A percentile compares a stretch with the other conserved stretches of the same genome.
Evolutionary conservation across 164 flowering plant genomes (phyloP).

Genomic region (Magnolia officinalis): DNA sequence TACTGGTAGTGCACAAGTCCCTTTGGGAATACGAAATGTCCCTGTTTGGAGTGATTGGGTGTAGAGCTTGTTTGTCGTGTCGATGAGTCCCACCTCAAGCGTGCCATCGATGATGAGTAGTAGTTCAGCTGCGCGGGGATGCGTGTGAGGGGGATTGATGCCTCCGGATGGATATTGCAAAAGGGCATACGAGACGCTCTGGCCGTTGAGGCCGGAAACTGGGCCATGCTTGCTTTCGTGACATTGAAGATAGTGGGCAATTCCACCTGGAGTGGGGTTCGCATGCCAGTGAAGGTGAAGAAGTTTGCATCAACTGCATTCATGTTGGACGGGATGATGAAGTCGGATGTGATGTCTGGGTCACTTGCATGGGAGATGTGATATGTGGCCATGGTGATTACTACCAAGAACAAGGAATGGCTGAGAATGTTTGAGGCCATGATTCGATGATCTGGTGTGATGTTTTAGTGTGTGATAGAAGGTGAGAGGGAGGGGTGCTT

Average conservation of each 20-base stretch:
- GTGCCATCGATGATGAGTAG: conserved; percentile 17
- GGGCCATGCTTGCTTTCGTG: conserved; percentile 24
- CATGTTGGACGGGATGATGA: conserved; percentile 15
- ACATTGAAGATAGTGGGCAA: conserved; percentile 18
- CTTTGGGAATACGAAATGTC: conserved; percentile 27
- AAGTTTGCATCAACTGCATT: conserved; percentile 13
- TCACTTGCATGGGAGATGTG: conserved; percentile 18
- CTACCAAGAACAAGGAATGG: conserved; percentile 7
- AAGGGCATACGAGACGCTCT: conserved; percentile 28
- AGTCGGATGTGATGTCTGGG: conserved; percentile 24
- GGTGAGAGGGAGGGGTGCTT: not conserved
- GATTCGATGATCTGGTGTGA: not conserved
- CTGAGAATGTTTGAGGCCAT: conserved; percentile 5
- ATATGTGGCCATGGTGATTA: conserved; percentile 11
- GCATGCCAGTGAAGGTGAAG: conserved; percentile 31
- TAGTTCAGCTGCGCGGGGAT: conserved; percentile 37
- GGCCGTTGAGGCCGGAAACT: conserved; percentile 33
- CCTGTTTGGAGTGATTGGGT: conserved; percentile 22
- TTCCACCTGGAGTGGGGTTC: not conserved
- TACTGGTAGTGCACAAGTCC: conserved; percentile 20
- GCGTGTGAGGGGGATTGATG: conserved; percentile 32
- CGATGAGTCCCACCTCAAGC: conserved; percentile 27
- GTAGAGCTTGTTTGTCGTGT: conserved; percentile 26
- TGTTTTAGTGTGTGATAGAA: not conserved
- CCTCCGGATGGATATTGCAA: conserved; percentile 21